phyloP scores from a whole-genome alignment of 257 asterid genomes.

The Salvia miltiorrhiza region DNA sequence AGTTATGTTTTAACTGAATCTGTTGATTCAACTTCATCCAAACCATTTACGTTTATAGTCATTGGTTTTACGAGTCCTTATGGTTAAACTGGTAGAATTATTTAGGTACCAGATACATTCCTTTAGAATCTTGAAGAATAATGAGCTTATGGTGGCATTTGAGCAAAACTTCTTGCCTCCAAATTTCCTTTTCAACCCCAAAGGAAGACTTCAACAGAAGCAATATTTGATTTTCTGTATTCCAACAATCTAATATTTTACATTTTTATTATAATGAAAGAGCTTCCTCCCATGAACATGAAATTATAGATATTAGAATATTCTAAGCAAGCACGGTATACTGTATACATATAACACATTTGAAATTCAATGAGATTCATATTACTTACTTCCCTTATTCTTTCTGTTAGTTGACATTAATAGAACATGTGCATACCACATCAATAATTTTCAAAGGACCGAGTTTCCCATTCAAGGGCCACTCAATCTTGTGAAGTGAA shows the following conservation, averaged over 20 bases:
- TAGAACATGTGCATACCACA: slow-evolving; percentile 51
- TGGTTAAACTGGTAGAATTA: neutral
- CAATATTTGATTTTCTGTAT: neutral
- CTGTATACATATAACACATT: neutral
- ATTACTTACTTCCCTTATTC: neutral
- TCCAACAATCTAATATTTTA: neutral
- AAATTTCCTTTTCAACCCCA: neutral
- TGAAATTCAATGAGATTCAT: neutral
- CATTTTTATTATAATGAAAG: neutral
- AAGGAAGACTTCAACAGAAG: neutral
- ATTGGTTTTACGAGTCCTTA: neutral
- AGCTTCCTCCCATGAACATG: neutral
- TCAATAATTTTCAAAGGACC: slow-evolving; percentile 41
- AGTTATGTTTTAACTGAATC: neutral
- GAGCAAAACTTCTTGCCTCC: neutral
- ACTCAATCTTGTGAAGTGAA: slow-evolving; percentile 76
- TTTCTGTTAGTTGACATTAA: neutral
- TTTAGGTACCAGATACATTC: neutral
- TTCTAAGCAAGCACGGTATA: neutral
- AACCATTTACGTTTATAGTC: neutral
- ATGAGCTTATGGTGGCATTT: neutral
- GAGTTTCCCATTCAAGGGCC: slow-evolving; percentile 66
- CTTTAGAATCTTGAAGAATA: neutral
- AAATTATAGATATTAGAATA: neutral
- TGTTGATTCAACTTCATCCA: neutral